Evolutionary conservation across 1,139 yeast genomes (phyloP).

Genomic region (Eremothecium gossypii): DNA sequence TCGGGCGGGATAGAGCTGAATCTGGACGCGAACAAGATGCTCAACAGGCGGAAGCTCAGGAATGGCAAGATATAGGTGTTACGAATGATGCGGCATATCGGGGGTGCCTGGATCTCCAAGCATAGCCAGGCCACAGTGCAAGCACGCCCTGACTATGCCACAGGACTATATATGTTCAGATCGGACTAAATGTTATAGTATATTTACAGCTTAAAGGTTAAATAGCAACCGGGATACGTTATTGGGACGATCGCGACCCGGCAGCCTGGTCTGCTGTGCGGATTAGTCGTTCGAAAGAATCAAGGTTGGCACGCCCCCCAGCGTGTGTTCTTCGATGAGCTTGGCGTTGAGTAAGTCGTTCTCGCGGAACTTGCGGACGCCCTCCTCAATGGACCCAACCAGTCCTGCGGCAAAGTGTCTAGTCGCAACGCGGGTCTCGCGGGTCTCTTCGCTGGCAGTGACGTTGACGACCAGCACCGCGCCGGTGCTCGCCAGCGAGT

Average conservation of each 20-base stretch:
- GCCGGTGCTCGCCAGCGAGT: constrained; percentile 14
- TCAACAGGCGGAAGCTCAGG: constrained; percentile 41
- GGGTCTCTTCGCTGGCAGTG: constrained; percentile 37
- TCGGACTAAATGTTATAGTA: too few species aligned
- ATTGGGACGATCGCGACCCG: too few species aligned
- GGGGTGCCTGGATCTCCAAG: too few species aligned
- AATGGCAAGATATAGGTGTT: not conserved
- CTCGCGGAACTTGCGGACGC: constrained; percentile 49
- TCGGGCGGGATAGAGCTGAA: constrained; percentile 39
- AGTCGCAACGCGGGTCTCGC: constrained; percentile 50
- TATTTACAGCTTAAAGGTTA: too few species aligned
- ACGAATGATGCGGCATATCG: too few species aligned
- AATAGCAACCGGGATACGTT: too few species aligned
- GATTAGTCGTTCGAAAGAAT: constrained; percentile 27
- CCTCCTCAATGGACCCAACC: constrained; percentile 46
- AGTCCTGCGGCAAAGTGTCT: constrained; percentile 71
- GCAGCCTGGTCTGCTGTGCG: not conserved
- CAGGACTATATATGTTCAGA: too few species aligned
- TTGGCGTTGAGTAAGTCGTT: constrained; percentile 67
- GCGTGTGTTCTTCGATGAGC: constrained; percentile 40
- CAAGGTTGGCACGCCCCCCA: constrained; percentile 30
- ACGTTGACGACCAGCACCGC: constrained; percentile 27
- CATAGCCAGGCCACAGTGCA: too few species aligned
- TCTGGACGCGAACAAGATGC: constrained; percentile 49
- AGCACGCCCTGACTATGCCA: too few species aligned